These are phyloP conservation scores for Sorghum bicolor DNA, from an alignment of 176 grass and related monocot species.

Conservation along the genomic window DNA sequence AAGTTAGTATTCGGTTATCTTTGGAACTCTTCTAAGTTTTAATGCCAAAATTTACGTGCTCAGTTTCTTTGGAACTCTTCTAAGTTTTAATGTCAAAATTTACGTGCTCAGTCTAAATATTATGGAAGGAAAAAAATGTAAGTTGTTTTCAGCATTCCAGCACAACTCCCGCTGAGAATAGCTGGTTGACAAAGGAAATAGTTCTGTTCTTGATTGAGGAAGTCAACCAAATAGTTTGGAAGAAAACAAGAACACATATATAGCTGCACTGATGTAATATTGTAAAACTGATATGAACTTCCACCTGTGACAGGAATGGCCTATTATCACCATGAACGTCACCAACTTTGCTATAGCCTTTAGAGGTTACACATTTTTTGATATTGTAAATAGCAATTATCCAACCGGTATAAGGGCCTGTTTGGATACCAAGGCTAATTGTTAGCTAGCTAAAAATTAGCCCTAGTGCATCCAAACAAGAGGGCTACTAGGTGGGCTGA, in stretches of 20 bases:
- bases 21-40: conserved; percentile 1
- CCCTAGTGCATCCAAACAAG: neutral
- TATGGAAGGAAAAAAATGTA: neutral
- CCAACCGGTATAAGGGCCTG: neutral
- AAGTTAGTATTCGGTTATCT: conserved; percentile 46
- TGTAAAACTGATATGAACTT: neutral
- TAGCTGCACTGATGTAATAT: neutral
- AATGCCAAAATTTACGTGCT: neutral
- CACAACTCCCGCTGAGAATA: neutral
- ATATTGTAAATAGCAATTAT: neutral
- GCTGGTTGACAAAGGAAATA: neutral
- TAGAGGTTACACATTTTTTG: neutral
- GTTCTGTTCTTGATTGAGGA: neutral
- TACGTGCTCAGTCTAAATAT: neutral
- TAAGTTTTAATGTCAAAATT: neutral
- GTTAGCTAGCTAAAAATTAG: neutral
- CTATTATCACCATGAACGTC: neutral
- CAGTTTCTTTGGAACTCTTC: neutral
- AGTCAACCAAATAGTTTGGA: neutral
- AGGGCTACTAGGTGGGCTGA: neutral
- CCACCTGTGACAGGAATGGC: neutral
- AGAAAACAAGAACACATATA: neutral
- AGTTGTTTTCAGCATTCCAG: neutral
- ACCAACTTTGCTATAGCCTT: neutral
- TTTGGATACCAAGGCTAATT: neutral